Evolutionary conservation across 495 filamentous ascomycete species (phyloP), one percentile per base, ranked within the genome.

Genomic region (Choiromyces venosus): DNA sequence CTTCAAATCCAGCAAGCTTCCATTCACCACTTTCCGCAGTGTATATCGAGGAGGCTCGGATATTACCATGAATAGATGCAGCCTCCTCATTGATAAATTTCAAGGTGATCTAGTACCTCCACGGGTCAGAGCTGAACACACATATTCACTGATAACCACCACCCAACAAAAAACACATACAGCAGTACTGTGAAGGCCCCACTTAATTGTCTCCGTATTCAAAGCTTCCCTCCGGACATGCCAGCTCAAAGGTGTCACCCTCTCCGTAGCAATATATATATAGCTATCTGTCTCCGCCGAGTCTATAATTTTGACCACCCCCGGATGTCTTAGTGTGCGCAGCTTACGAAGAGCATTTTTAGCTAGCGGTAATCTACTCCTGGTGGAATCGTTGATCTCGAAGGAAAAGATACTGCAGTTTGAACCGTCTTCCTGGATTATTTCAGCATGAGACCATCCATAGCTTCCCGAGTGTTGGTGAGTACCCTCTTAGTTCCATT

Each of bases 71-170:
- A 6, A 98, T 88, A 0, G 93, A 96, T 6, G 90, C 86, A 2
- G 94, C 95, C 76, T 98, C 96, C 44, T 92, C 90, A 79, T 98
- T 97, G 78, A 99, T 92, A 78, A 99, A 99, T 80, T 94, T 96
- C 61, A 98, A 82, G 0, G 95, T 97, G 82, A 92, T 91, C 91
- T 94, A 71, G 14, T 18, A 38, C 33, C 61, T 21, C 40, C 65
- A 16, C 25, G 16, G 5, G 52, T 33, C 25, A 61, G 52, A 12
- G 25, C 10, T 80, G 70, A 82, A 80, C 42, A 65, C 46, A 46
- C 38, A 29, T 37, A 65, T 40, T 21, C 33, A 36, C 40, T 37
- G 33, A 37, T 10, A 3, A 21, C 39, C 33, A 19, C 16, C 18
- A 25, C 7, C 19, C 36, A 66, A 46, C 21, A 38, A 35, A n/a